Base-by-base conservation (phyloP, 2,329 filamentous ascomycete species). In the Neoarthrinium moseri region DNA sequence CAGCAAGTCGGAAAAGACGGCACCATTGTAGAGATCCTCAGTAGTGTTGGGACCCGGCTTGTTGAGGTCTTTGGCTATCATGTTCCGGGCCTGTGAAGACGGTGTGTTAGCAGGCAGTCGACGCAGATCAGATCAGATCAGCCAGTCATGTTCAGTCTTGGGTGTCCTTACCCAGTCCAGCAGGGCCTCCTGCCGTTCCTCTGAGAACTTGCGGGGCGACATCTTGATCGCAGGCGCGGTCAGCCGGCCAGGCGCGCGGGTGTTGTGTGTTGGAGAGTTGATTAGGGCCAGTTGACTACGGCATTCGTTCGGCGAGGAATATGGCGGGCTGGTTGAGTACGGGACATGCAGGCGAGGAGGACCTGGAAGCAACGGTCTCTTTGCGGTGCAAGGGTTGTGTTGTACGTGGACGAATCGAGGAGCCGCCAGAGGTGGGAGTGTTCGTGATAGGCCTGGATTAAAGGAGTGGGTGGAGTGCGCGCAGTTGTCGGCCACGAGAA, bases 1-100 rank as follows among this genome's bases (percentile, higher is more conserved):
- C 48, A 83, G 73, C 37, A 83, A 72, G 51, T 78, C 66, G 32
- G 74, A 78, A 52, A 83, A 74, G 24, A 77, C 62, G 47, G 74
- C 63, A 44, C 78, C 79, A 52, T 83, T 80, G 58, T 69, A 65
- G 36, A 80, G 69, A 43, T 78, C 71, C 42, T 74, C 69, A 41
- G 78, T 65, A n/a, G 71, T 74, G 52, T 72, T 67, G 41, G 76
- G 62, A 23, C 71, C 51, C n/a, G 52, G 55, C 26, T 49, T 51
- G 39, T 54, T 51, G 6, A 52, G 49, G 24, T 58, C 50, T 22
- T 52, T 52, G 18, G 37, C 27, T 34, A 61, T 51, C 57, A 63
- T 62, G 21, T 53, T 52, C 50, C 61, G 53, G 35, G 62, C 54
- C 60, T 63, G 35, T 34, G 27, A 36, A 21, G 41, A 45, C 38